phyloP scores from a whole-genome alignment of 208 protist genomes.

The Leishmania tropica region DNA sequence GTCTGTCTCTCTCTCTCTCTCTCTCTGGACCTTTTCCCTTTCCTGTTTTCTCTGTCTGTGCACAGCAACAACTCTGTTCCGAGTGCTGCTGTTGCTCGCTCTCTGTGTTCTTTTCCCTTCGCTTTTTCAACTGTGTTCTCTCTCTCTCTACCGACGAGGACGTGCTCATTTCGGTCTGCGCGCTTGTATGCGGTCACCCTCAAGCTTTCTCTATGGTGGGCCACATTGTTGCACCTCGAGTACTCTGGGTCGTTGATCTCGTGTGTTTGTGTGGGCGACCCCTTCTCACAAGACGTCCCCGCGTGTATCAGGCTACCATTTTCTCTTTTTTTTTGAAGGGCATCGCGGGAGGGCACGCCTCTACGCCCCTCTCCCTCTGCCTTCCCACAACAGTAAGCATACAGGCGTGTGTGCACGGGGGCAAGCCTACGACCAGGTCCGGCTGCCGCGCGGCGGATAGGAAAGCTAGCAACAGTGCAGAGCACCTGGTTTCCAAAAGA shows the following conservation, averaged over 20 bases:
- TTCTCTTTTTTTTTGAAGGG: not conserved
- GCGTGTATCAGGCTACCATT: not conserved
- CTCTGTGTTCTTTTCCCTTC: not conserved
- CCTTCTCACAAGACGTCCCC: not conserved
- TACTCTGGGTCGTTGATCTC: not conserved
- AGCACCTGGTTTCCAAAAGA: not conserved
- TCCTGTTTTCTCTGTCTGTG: conserved; percentile 1
- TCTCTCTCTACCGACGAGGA: not conserved
- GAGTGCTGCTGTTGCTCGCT: not conserved
- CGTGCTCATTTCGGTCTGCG: not conserved
- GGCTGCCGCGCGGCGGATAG: not conserved
- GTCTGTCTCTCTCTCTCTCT: not conserved
- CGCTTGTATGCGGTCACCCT: not conserved
- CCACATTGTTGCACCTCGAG: not conserved
- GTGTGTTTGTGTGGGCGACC: not conserved
- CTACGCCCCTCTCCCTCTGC: not conserved
- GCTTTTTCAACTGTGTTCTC: not conserved
- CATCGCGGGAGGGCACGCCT: not conserved
- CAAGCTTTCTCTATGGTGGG: not conserved
- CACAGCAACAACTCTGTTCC: not conserved
- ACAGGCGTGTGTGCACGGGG: not conserved
- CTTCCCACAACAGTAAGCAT: not conserved
- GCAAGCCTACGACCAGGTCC: no score
- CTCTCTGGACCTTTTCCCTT: not conserved
- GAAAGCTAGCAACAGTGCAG: not conserved